Conservation (phyloP, 495 filamentous ascomycete species). For the Hypoxylon subgilvum region DNA sequence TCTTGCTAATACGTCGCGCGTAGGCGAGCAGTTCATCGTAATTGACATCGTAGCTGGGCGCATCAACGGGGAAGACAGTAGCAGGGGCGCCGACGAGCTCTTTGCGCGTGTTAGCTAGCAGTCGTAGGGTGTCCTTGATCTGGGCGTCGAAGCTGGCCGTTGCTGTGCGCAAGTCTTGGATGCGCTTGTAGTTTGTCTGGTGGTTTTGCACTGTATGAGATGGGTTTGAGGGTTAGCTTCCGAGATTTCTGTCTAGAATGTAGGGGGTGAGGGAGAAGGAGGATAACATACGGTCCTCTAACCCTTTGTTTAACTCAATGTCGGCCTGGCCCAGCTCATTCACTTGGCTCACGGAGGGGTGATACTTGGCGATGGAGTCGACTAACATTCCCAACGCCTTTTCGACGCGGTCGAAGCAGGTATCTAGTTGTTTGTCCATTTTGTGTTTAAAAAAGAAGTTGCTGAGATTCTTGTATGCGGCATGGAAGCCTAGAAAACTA, state of each 20-base stretch:
- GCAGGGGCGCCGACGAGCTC: conserved; percentile 66
- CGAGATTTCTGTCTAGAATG: background rate
- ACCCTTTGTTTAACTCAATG: conserved; percentile 61
- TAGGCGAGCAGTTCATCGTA: conserved; percentile 72
- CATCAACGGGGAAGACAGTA: conserved; percentile 53
- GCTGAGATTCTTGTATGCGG: no score
- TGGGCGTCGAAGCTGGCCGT: conserved; percentile 65
- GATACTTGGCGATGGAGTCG: conserved; percentile 79
- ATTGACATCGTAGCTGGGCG: conserved; percentile 54
- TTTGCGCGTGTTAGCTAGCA: conserved; percentile 68
- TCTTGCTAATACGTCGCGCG: conserved; percentile 74
- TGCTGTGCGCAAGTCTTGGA: conserved; percentile 65
- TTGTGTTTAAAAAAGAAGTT: background rate
- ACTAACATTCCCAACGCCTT: conserved; percentile 68
- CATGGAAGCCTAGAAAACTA: no score
- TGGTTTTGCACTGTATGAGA: conserved; percentile 72
- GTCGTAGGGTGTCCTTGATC: conserved; percentile 63
- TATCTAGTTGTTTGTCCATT: conserved; percentile 67
- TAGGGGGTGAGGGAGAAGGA: background rate
- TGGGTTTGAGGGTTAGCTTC: background rate
- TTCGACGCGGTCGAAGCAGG: conserved; percentile 71
- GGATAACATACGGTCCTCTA: conserved; percentile 61
- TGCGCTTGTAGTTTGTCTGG: conserved; percentile 69
- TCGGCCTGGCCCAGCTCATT: conserved; percentile 72
- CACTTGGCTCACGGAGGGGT: conserved; percentile 68